phyloP scores from a whole-genome alignment of 1,284 basidiomycete species.

The Leccinum pseudoinsigne region DNA sequence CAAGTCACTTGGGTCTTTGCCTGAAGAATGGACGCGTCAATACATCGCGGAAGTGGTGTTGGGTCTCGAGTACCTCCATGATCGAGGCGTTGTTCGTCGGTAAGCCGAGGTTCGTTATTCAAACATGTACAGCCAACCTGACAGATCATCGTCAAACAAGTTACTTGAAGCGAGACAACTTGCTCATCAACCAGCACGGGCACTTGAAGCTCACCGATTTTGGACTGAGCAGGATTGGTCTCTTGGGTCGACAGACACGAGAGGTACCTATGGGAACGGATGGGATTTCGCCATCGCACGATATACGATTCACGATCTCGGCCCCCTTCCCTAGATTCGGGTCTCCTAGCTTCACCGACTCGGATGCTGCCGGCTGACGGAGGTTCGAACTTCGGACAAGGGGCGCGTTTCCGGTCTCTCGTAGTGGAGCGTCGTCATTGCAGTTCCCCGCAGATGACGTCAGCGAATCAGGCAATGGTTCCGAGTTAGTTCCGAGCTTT shows the following conservation, averaged over 20 bases:
- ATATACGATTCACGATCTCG: constrained; percentile 70
- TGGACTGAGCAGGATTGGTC: constrained; percentile 94
- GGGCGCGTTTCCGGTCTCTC: constrained; percentile 53
- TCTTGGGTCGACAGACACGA: constrained; percentile 94
- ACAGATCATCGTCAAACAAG: constrained; percentile 42
- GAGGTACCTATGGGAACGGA: constrained; percentile 58
- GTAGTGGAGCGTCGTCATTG: constrained; percentile 64
- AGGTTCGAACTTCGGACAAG: constrained; percentile 82
- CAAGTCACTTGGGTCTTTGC: constrained; percentile 89
- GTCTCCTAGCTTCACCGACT: constrained; percentile 69
- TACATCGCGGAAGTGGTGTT: constrained; percentile 96
- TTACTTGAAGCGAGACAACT: constrained; percentile 97
- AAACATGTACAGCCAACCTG: constrained; percentile 5
- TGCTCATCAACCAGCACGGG: constrained; percentile 94
- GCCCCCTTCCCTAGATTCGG: constrained; percentile 82
- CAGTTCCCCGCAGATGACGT: constrained; percentile 73
- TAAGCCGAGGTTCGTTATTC: constrained; percentile 41
- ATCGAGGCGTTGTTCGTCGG: constrained; percentile 96
- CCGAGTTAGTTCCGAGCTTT: constrained; percentile 68
- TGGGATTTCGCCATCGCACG: constrained; percentile 51
- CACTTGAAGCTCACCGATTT: constrained; percentile 99
- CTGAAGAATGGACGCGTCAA: constrained; percentile 96
- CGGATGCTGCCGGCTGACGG: constrained; percentile 56
- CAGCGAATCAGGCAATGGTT: constrained; percentile 80
- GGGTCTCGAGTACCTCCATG: constrained; percentile 94